Percentiles rank a stretch among this genome's conserved stretches.
phyloP scores from a whole-genome alignment of 352 stramenopile genomes.

The Globisporangium viniferum region DNA sequence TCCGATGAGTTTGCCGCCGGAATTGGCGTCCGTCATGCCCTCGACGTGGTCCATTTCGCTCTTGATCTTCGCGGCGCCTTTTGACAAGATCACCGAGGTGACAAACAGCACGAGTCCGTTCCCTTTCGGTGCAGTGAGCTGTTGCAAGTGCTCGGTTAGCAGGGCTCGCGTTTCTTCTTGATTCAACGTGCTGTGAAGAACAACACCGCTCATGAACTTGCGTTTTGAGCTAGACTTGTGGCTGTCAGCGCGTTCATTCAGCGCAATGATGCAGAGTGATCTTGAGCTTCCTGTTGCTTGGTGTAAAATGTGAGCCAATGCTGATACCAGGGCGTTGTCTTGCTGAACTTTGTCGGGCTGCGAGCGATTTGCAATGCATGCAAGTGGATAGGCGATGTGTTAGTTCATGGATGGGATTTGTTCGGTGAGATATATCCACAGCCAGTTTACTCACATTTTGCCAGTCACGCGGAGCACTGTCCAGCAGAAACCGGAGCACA shows the following conservation, averaged over 20 bases:
- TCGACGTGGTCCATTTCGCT: conserved; percentile 86
- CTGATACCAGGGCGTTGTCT: conserved; percentile 39
- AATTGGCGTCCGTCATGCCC: conserved; percentile 25
- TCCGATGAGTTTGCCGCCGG: conserved; percentile 69
- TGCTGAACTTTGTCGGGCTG: conserved; percentile 44
- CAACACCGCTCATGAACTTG: conserved; percentile 44
- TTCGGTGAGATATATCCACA: background rate
- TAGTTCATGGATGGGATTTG: background rate
- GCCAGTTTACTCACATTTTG: conserved; percentile 50
- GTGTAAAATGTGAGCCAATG: conserved; percentile 64
- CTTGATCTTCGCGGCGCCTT: conserved; percentile 48
- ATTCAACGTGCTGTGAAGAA: conserved; percentile 30
- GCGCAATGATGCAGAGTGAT: conserved; percentile 30
- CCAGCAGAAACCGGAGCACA: conserved; percentile 76
- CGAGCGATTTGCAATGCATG: conserved; percentile 12
- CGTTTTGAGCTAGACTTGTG: conserved; percentile 18
- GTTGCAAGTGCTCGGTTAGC: conserved; percentile 26
- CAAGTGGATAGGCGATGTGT: background rate
- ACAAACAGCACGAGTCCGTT: conserved; percentile 77
- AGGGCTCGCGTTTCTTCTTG: conserved; percentile 38
- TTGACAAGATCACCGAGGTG: conserved; percentile 60
- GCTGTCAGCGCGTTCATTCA: conserved; percentile 24
- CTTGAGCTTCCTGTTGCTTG: conserved; percentile 31
- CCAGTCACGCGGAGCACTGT: conserved; percentile 40
- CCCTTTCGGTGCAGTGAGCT: conserved; percentile 54